Base-by-base conservation (phyloP, 106 monocot species). In the Vanilla planifolia region DNA sequence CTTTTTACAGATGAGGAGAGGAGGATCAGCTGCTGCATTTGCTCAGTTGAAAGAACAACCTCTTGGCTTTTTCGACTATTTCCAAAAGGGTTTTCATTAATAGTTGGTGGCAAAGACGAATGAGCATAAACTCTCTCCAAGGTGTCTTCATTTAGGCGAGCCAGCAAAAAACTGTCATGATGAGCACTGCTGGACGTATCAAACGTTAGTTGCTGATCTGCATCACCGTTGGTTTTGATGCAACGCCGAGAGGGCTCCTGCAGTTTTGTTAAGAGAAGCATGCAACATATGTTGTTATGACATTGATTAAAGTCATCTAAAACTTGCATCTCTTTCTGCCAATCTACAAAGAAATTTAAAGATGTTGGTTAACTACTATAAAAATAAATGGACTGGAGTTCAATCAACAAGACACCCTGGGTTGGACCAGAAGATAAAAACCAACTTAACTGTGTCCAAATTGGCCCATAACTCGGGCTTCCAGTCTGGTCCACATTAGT, bases 221-320 rank as follows among this genome's bases (percentile, higher is more conserved):
- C 1, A 16, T 52, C 67, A 20, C 36, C n/a, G 22, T 0, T 37
- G 39, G 39, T 63, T 35, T 48, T 59, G 30, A 44, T 55, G 37
- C 68, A 68, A 33, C 17, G 22, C 35, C 62, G 60, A 32, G 71
- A 71, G 35, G 66, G 60, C 48, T 70, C 61, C 85, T 85, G 73
- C 6, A 48, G 62, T 13, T 27, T 29, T 33, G 27, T n/a, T 35
- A 59, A 41, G 30, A 58, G 19, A 63, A 44, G 15, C 2, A 29
- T 40, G 19, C 33, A 1, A 46, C 52, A 8, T 21, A 10, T n/a
- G 17, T 32, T 32, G 33, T 3, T 17, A n/a, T n/a, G n/a, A n/a
- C n/a, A n/a, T n/a, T n/a, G n/a, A n/a, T n/a, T n/a, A n/a, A n/a
- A n/a, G n/a, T n/a, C n/a, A n/a, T n/a, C n/a, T n/a, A n/a, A n/a